These are phyloP conservation scores for Excoecaria cochinchinensis DNA, from an alignment of 345 rosid species.

Conservation along the genomic window DNA sequence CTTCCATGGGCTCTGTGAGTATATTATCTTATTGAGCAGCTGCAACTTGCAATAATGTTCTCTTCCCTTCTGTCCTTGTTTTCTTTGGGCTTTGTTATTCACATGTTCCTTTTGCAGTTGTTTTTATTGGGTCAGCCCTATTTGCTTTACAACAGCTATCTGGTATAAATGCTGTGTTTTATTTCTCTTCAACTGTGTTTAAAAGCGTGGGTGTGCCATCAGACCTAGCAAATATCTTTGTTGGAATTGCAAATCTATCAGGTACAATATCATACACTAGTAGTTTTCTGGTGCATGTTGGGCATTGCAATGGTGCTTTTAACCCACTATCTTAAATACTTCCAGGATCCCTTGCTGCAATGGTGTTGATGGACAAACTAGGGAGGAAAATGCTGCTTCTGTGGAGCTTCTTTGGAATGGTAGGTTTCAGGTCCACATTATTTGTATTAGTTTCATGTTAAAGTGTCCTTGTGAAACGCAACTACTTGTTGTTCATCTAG, in stretches of 20 bases:
- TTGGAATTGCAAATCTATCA: constrained; percentile 75
- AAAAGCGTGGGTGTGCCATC: constrained; percentile 93
- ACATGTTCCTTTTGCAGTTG: constrained; percentile 93
- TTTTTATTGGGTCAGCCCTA: constrained; percentile 99
- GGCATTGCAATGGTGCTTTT: background rate
- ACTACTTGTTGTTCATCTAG: background rate
- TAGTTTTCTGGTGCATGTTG: constrained; percentile 13
- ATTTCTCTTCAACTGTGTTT: constrained; percentile 97
- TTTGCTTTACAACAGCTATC: constrained; percentile 99
- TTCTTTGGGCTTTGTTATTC: constrained; percentile 59
- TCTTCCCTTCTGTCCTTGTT: constrained; percentile 20
- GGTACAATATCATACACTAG: constrained; percentile 41
- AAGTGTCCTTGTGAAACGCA: background rate
- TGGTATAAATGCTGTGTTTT: constrained; percentile 98
- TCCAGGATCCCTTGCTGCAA: constrained; percentile 79
- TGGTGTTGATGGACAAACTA: constrained; percentile 91
- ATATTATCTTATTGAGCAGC: constrained; percentile 9
- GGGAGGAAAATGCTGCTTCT: constrained; percentile 77
- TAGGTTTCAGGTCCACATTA: constrained; percentile 24
- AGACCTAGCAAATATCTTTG: constrained; percentile 61
- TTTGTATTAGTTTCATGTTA: constrained; percentile 6
- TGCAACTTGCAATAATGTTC: constrained; percentile 12
- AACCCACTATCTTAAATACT: constrained; percentile 10
- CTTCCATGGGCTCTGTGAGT: constrained; percentile 14
- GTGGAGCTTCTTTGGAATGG: constrained; percentile 88